Conservation (phyloP, 495 filamentous ascomycete genomes). For the Massariosphaeria phaeospora region DNA sequence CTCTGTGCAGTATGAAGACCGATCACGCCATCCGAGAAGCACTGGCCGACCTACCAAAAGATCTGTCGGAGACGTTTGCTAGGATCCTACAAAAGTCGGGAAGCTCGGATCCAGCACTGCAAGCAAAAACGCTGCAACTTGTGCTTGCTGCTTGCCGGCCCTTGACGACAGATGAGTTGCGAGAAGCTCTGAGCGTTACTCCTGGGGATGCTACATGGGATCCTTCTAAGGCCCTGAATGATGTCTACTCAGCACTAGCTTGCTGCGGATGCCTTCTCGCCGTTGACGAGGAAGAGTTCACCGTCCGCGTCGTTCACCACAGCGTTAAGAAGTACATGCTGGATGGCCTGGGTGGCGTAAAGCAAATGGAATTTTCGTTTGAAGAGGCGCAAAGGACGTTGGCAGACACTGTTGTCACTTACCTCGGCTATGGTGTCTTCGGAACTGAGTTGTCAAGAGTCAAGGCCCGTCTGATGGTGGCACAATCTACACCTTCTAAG, state of each 20-base stretch:
- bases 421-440: constrained; percentile 44
- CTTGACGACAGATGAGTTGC: constrained; percentile 43
- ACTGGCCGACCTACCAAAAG: constrained; percentile 42
- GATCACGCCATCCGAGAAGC: constrained; percentile 43
- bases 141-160: constrained; percentile 39
- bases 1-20: constrained; percentile 41
- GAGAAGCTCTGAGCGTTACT: constrained; percentile 44
- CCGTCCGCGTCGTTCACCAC: constrained; percentile 43
- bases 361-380: constrained; percentile 26
- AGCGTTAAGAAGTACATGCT: constrained; percentile 46
- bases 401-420: constrained; percentile 42
- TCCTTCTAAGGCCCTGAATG: constrained; percentile 37
- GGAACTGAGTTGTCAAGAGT: constrained; percentile 36
- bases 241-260: constrained; percentile 38
- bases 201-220: constrained; percentile 41
- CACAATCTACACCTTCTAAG: constrained; percentile 29
- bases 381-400: constrained; percentile 35
- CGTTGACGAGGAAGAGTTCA: constrained; percentile 46
- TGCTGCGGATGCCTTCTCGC: constrained; percentile 45
- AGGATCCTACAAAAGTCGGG: constrained; percentile 40
- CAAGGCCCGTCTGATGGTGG: constrained; percentile 28
- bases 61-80: constrained; percentile 42
- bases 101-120: constrained; percentile 11
- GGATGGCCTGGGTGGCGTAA: constrained; percentile 21
- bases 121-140: constrained; percentile 36